phyloP scores from a whole-genome alignment of 176 grass and related monocot species.

The Eragrostis nindensis region DNA sequence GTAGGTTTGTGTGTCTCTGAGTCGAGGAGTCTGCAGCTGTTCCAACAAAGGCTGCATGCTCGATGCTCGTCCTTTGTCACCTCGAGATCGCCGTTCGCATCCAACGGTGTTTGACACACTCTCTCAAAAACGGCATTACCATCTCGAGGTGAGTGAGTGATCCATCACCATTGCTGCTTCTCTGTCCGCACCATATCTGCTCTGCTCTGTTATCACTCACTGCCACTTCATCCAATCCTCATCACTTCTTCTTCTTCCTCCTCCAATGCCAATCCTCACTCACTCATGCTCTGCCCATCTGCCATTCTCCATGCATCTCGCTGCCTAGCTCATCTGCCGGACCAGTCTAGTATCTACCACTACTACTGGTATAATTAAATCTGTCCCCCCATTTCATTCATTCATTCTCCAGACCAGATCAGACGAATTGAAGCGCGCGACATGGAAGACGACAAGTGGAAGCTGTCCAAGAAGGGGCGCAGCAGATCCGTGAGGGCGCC shows the following conservation, averaged over 20 bases:
- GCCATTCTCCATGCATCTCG: no score
- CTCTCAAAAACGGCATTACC: no score
- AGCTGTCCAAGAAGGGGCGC: slow-evolving; percentile 59
- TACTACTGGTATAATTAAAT: no score
- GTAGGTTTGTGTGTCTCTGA: no score
- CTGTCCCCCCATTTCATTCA: no score
- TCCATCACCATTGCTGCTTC: neutral
- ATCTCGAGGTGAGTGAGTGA: neutral
- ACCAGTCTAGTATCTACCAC: no score
- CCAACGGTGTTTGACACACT: neutral
- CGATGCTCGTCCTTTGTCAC: neutral
- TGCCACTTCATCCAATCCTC: neutral
- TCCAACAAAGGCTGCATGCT: neutral
- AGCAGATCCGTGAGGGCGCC: slow-evolving; percentile 56
- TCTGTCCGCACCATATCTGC: neutral
- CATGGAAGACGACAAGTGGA: slow-evolving; percentile 47
- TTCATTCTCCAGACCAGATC: no score
- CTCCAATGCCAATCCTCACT: neutral
- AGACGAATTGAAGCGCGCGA: no score
- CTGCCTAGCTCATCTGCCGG: no score
- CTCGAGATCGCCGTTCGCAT: neutral
- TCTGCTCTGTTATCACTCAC: neutral
- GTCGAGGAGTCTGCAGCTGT: no score
- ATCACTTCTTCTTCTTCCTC: neutral
- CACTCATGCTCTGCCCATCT: no score